Evolutionary conservation across 2,329 filamentous ascomycete genomes (phyloP).

Genomic region (Pleurostoma richardsiae): DNA sequence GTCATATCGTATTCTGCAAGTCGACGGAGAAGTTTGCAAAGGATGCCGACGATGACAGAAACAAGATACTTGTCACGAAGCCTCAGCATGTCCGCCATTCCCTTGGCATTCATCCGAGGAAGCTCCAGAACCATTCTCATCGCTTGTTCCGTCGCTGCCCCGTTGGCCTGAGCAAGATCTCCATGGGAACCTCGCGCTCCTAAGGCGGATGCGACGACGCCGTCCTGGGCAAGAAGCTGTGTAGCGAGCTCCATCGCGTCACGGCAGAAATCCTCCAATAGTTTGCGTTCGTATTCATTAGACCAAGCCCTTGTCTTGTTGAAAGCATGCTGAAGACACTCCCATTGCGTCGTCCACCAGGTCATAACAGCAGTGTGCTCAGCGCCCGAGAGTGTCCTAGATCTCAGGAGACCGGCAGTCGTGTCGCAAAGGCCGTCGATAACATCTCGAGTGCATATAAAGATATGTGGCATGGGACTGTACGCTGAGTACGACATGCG

Average conservation of each 20-base stretch:
- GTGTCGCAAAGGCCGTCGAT: conserved; percentile 52
- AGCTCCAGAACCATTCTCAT: conserved; percentile 53
- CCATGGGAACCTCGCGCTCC: conserved; percentile 7
- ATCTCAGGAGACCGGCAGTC: conserved; percentile 48
- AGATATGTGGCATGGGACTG: conserved; percentile 51
- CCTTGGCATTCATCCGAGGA: conserved; percentile 58
- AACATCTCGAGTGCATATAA: conserved; percentile 53
- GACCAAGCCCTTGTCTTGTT: conserved; percentile 82
- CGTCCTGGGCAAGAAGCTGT: conserved; percentile 77
- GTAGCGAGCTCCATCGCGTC: conserved; percentile 94
- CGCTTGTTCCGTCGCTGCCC: conserved; percentile 26
- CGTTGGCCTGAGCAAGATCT: background rate
- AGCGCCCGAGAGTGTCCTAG: conserved; percentile 48
- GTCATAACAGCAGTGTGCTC: conserved; percentile 64
- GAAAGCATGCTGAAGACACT: conserved; percentile 74
- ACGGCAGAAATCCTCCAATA: conserved; percentile 89
- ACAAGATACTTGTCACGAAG: conserved; percentile 85
- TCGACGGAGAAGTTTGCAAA: conserved; percentile 77
- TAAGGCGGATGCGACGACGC: conserved; percentile 71
- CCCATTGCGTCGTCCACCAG: conserved; percentile 86
- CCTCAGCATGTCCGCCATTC: conserved; percentile 83
- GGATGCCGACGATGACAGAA: conserved; percentile 72
- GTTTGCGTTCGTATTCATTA: conserved; percentile 63
- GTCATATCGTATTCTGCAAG: conserved; percentile 74
- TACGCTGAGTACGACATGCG: conserved; percentile 39